Conservation (phyloP, 148 eudicot species). For the Pouteria glomerata region DNA sequence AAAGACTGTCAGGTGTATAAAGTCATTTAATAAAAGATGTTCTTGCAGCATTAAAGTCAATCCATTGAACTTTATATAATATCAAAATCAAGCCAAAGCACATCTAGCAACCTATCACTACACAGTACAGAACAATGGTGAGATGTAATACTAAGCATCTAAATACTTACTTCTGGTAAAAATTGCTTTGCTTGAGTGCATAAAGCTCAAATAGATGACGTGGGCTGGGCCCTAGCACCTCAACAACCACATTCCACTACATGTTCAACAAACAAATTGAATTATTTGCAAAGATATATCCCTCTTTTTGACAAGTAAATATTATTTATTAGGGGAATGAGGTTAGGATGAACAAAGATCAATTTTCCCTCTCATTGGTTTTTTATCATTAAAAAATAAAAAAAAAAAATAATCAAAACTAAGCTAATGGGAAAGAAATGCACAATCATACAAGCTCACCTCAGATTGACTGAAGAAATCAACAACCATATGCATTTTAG, state of each 20-base stretch:
- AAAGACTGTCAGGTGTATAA: neutral
- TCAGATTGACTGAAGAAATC: conserved; percentile 74
- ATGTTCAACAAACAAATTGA: conserved; percentile 19
- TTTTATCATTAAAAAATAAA: neutral
- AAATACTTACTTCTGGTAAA: conserved; percentile 54
- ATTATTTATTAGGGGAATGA: too few relatives aligned
- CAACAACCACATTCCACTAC: conserved; percentile 72
- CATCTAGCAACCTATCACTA: neutral
- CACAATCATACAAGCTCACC: conserved; percentile 38
- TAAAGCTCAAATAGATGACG: conserved; percentile 93
- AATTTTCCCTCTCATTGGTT: neutral
- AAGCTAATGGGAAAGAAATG: conserved; percentile 1
- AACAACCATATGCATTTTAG: conserved; percentile 83
- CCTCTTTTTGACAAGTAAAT: too few relatives aligned
- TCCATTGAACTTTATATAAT: neutral
- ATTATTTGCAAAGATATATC: conserved; percentile 9
- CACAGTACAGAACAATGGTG: neutral
- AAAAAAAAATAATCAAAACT: neutral
- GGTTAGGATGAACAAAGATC: too few relatives aligned
- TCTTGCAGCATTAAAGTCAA: neutral
- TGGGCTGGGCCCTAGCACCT: conserved; percentile 77
- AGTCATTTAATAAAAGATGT: neutral
- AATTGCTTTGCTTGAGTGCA: conserved; percentile 74
- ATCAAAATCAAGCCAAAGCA: conserved; percentile 2
- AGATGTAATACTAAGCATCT: neutral